Percentiles rank a stretch among this genome's conserved stretches.
Conservation (phyloP, 129 eudicot species). For the Flaveria linearis region DNA sequence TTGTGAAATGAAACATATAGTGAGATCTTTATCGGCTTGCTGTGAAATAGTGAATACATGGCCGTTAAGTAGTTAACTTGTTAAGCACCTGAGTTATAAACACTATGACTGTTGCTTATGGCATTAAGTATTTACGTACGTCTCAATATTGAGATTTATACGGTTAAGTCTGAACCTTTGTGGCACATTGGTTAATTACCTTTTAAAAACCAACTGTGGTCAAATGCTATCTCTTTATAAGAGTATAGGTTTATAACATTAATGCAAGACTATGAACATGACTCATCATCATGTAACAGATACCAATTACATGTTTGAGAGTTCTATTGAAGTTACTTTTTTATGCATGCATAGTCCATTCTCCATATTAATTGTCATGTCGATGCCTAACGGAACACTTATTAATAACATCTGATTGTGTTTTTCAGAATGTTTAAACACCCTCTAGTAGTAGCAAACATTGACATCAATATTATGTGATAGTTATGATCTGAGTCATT, state of each 20-base stretch:
- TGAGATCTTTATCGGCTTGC: slow-evolving; percentile 1
- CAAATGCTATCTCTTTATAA: not conserved
- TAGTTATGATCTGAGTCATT: not conserved
- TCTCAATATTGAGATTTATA: not conserved
- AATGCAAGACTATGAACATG: not conserved
- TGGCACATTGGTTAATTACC: not conserved
- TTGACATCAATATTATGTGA: not conserved
- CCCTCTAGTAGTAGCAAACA: not conserved
- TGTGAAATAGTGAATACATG: not conserved
- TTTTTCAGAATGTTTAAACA: too few species aligned
- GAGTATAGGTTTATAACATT: not conserved
- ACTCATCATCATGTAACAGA: not conserved
- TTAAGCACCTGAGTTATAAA: not conserved
- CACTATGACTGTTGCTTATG: not conserved
- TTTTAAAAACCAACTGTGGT: not conserved
- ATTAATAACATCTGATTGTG: too few species aligned
- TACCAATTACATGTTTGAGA: not conserved
- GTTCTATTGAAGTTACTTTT: not conserved
- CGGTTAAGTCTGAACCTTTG: not conserved
- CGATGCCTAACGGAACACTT: too few species aligned
- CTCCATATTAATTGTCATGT: too few species aligned
- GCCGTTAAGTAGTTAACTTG: not conserved
- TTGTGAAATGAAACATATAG: not conserved
- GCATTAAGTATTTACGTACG: not conserved
- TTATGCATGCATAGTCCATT: not conserved